phyloP scores from a whole-genome alignment of 2,329 filamentous ascomycete genomes.

The Botrytis paeoniae region DNA sequence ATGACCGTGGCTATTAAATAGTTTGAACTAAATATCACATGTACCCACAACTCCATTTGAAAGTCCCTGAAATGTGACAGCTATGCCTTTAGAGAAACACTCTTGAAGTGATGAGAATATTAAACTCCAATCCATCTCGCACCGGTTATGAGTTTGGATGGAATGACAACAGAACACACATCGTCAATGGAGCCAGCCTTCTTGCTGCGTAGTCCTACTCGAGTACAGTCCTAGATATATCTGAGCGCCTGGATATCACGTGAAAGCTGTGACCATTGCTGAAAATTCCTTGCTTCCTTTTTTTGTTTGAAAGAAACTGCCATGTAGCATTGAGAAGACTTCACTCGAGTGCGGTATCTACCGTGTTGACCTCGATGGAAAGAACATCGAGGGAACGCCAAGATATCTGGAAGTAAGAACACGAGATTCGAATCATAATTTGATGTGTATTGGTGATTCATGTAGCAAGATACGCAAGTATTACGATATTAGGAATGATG shows the following conservation, averaged over 20 bases:
- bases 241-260: not conserved
- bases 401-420: not conserved
- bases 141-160: not conserved
- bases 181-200: not conserved
- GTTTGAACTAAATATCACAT: not conserved
- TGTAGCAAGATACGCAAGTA: not conserved
- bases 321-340: not conserved
- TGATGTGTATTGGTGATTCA: not conserved
- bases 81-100: too few relatives aligned
- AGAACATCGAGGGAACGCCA: not conserved
- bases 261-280: not conserved
- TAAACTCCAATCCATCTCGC: not conserved
- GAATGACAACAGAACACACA: not conserved
- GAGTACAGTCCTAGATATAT: not conserved
- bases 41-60: not conserved
- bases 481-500: not conserved
- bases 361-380: not conserved
- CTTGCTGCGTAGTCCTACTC: not conserved
- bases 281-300: not conserved
- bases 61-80: not conserved
- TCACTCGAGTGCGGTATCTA: not conserved
- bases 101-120: not conserved
- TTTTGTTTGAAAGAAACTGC: not conserved
- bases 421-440: not conserved
- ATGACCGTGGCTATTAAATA: too few relatives aligned